A percentile compares a stretch with the other conserved stretches of the same genome.
phyloP scores from a whole-genome alignment of 1,284 basidiomycete species.

The Puccinia brachypodii region DNA sequence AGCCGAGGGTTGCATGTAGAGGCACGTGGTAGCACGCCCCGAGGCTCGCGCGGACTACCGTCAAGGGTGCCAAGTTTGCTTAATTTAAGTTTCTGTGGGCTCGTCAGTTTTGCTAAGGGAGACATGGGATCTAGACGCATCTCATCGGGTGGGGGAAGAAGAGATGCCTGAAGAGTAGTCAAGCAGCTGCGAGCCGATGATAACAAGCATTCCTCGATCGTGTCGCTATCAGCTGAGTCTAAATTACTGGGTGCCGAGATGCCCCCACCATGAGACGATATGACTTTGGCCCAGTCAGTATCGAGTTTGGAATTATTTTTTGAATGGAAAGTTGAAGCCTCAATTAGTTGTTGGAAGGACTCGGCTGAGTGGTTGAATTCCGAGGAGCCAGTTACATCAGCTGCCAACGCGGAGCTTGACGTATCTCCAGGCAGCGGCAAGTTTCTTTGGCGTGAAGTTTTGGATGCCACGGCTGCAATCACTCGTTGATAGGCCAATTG shows the following conservation, averaged over 20 bases:
- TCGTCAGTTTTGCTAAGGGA: constrained; percentile 33
- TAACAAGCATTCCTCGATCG: constrained; percentile 16
- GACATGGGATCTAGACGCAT: constrained; percentile 45
- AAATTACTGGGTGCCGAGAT: not conserved
- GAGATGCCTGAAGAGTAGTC: constrained; percentile 34
- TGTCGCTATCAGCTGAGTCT: not conserved
- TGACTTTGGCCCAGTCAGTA: not conserved
- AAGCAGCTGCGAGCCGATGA: constrained; percentile 18
- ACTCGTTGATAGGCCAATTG: not conserved
- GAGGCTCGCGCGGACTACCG: constrained; percentile 39
- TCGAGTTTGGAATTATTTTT: not conserved
- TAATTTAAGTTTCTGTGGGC: constrained; percentile 32
- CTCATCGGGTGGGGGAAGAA: constrained; percentile 36
- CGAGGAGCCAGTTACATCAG: not conserved
- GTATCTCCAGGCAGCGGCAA: not conserved
- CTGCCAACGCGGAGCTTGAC: not conserved
- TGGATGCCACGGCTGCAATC: constrained; percentile 8
- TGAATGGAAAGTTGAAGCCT: not conserved
- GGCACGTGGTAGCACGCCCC: constrained; percentile 37
- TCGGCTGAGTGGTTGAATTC: not conserved
- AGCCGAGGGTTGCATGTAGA: constrained; percentile 1
- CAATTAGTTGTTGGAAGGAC: not conserved
- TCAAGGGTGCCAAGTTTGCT: constrained; percentile 34
- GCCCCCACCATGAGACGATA: not conserved
- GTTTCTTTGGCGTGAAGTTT: not conserved